A percentile compares a stretch with the other conserved stretches of the same genome.
These are phyloP conservation scores for Pichia norvegensis DNA, from an alignment of 1,139 yeast genomes.

Conservation along the genomic window DNA sequence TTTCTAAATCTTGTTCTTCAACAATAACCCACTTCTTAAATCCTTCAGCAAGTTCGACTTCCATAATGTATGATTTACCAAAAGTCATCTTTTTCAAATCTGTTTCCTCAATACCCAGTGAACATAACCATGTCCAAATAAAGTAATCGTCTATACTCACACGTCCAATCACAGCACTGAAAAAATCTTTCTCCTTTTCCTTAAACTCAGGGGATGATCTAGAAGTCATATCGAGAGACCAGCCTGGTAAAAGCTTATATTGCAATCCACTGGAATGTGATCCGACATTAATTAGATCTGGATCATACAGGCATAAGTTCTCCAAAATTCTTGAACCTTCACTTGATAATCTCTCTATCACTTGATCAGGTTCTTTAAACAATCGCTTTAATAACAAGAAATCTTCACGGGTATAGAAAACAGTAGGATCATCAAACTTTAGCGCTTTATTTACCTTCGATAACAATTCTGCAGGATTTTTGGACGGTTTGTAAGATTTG, in stretches of 20 bases:
- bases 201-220: constrained; percentile 7
- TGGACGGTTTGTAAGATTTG: constrained; percentile 54
- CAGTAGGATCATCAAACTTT: constrained; percentile 60
- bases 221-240: constrained; percentile 29
- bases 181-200: constrained; percentile 18
- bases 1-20: constrained; percentile 54
- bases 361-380: constrained; percentile 51
- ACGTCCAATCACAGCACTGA: constrained; percentile 49
- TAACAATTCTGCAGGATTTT: constrained; percentile 48
- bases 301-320: constrained; percentile 38
- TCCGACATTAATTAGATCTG: constrained; percentile 21
- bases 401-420: constrained; percentile 71
- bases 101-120: constrained; percentile 70
- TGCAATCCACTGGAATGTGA: constrained; percentile 21
- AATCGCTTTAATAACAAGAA: constrained; percentile 66
- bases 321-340: constrained; percentile 67
- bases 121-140: constrained; percentile 86
- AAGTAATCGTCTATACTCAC: constrained; percentile 79
- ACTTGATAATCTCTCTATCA: constrained; percentile 58
- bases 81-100: constrained; percentile 55
- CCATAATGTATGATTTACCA: constrained; percentile 67
- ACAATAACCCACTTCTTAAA: constrained; percentile 79
- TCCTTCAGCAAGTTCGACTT: constrained; percentile 46
- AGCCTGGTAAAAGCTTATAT: constrained; percentile 41
- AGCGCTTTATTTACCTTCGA: constrained; percentile 59